Base-by-base conservation (phyloP, 2,329 filamentous ascomycete species). In the Xylariaceae sp. region DNA sequence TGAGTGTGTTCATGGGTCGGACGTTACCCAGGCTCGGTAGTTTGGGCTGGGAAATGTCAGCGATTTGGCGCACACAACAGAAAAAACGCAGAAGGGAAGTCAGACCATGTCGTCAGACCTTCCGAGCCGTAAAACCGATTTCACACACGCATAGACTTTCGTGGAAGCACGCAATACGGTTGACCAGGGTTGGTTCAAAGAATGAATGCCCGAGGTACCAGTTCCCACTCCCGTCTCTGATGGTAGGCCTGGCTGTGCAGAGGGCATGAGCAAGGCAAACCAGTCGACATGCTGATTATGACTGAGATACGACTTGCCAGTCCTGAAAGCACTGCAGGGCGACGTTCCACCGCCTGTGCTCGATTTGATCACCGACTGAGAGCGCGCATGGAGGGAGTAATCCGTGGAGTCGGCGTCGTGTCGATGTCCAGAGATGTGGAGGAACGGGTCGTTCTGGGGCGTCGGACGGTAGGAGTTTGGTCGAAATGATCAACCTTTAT, bases 1-100 rank as follows among this genome's bases (percentile, higher is more conserved):
- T 64, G 42, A 71, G 66, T 30, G 53, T 66, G n/a, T 70, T 68
- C 5, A 62, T 53, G 55, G 67, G 68, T n/a, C 7, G 58, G 5
- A 60, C 52, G 51, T 53, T 56, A 61, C 55, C 63, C 15, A 64
- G 18, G 23, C 50, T 55, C 34, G 7, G 50, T 17, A 58, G 64
- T 37, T 64, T 65, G 30, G 47, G 50, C 63, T 64, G 15, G 18
- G 13, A 34, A 34, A 11, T 51, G 55, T 62, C 48, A 63, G 59
- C 48, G 37, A 4, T 5, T 47, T 9, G 34, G 23, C 6, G 10
- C 23, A 39, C 11, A 47, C 3, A 6, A 47, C 7, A 34, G 15
- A 44, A 23, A 30, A 7, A 10, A 34, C 44, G 13, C 7, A 45
- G 45, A 49, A 15, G 23, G 23, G 23, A 30, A 30, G 23, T 30